A percentile compares a stretch with the other conserved stretches of the same genome.
phyloP scores from a whole-genome alignment of 495 filamentous ascomycete species.

The Xylaria sp. region DNA sequence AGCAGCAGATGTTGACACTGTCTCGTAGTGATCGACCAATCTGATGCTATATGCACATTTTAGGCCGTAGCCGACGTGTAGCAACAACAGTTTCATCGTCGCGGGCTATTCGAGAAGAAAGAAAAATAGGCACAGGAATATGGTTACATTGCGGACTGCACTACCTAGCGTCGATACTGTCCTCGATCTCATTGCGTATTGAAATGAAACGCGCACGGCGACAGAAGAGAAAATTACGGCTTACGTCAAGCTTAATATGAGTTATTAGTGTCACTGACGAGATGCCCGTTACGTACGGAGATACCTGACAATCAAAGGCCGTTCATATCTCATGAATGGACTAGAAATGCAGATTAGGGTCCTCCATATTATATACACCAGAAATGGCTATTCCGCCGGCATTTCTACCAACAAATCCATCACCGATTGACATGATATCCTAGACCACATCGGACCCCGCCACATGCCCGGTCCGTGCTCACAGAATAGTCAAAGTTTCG shows the following conservation, averaged over 20 bases:
- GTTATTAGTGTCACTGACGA: background rate
- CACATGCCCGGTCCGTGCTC: background rate
- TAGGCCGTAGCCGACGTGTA: background rate
- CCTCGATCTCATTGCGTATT: background rate
- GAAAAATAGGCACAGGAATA: background rate
- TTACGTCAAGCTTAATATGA: background rate
- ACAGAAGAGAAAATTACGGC: background rate
- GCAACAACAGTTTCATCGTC: conserved; percentile 6
- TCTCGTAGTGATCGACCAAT: background rate
- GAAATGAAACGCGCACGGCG: background rate
- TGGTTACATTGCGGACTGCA: background rate
- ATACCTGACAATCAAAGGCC: background rate
- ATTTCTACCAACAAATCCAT: background rate
- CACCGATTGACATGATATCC: background rate
- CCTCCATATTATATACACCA: background rate
- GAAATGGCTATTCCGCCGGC: background rate
- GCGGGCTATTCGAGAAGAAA: background rate
- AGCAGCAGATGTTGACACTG: background rate
- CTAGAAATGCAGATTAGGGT: background rate
- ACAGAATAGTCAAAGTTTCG: background rate
- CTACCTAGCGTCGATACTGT: background rate
- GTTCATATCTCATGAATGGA: background rate
- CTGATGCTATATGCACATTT: background rate
- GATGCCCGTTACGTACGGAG: background rate
- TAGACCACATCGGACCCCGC: background rate